phyloP scores from a whole-genome alignment of 345 rosid genomes.

The Linum trigynum region DNA sequence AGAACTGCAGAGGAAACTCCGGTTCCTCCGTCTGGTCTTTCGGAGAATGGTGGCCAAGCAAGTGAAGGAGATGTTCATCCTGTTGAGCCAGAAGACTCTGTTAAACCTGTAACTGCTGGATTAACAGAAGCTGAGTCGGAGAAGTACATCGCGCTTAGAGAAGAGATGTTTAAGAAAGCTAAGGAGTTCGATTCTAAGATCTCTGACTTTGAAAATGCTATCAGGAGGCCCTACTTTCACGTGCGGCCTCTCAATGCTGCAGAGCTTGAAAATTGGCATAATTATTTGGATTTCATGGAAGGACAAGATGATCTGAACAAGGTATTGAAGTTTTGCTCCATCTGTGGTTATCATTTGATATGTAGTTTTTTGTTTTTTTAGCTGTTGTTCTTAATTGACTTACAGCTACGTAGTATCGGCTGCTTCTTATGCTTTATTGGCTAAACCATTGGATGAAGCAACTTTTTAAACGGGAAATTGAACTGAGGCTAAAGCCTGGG shows the following conservation, averaged over 20 bases:
- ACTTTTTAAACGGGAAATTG: slow-evolving; percentile 84
- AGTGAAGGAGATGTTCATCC: slow-evolving; percentile 49
- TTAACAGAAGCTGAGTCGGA: slow-evolving; percentile 79
- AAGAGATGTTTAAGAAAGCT: slow-evolving; percentile 82
- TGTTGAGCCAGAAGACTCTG: slow-evolving; percentile 45
- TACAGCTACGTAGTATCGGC: slow-evolving; percentile 91
- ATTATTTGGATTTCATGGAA: slow-evolving; percentile 74
- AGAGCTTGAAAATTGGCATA: slow-evolving; percentile 98
- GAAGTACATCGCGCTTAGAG: slow-evolving; percentile 75
- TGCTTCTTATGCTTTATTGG: slow-evolving; percentile 94
- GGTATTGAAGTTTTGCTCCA: slow-evolving; percentile 48
- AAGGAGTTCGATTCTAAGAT: slow-evolving; percentile 93
- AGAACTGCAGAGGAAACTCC: slow-evolving; percentile 61
- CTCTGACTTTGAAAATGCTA: slow-evolving; percentile 89
- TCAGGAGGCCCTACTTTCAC: slow-evolving; percentile 95
- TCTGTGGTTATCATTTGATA: slow-evolving; percentile 29
- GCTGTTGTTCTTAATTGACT: slow-evolving; percentile 46
- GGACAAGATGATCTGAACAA: slow-evolving; percentile 73
- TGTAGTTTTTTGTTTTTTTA: slow-evolving; percentile 34
- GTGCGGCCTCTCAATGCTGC: slow-evolving; percentile 76
- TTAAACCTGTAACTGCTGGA: slow-evolving; percentile 56
- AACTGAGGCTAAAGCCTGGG: slow-evolving; percentile 90
- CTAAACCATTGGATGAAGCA: slow-evolving; percentile 98
- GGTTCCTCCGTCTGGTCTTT: slow-evolving; percentile 14
- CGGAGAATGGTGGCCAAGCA: slow-evolving; percentile 34